Evolutionary conservation across 805 yeast species (phyloP), one percentile per base, ranked within the genome.

Genomic region (Lachancea sp.): DNA sequence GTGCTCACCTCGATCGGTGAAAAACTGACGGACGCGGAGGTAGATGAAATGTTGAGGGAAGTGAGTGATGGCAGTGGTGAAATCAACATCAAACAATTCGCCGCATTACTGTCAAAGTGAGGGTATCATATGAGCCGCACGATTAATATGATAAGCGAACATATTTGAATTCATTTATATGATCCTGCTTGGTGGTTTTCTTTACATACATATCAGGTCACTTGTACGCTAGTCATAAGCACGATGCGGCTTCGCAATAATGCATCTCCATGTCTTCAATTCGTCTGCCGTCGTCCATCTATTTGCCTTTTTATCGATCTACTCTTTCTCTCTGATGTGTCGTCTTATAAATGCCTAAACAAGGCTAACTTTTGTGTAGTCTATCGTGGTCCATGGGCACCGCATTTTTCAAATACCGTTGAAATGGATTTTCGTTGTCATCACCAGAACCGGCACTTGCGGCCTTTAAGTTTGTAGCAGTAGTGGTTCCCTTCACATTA

Each of bases 1-100:
- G 97, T 92, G 34, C 79, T 92, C 66, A 92, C 97, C 36, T 86
- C 97, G 7, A 92, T 92, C 62, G 98, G 98, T 58, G 98, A 92
- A 68, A 88, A 86, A 64, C 76, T 92, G 55, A 80, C 95, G 15
- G 98, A 92, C 55, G 94, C 90, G 40, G 98, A 92, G 67, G 97
- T 94, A 39, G 94, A 87, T 57, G 95, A 88, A 66, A 92, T 92
- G 97, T 77, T 92, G 60, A 80, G 83, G 60, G 98, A 92, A 64
- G 97, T 97, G 41, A 80, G 90, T 48, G 87, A 86, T 65, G 90
- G 95, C 49, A 96, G 94, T 52, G 98, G 98, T 45, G 96, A 87
- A 68, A 92, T 92, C 59, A 94, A 92, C 63, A 92, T 92, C 65
- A 86, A 85, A 60, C 98, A 92, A 70, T 92, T 92, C 63, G 90